These are phyloP conservation scores for Solanum peruvianum DNA, from an alignment of 257 asterid genomes.

Conservation along the genomic window DNA sequence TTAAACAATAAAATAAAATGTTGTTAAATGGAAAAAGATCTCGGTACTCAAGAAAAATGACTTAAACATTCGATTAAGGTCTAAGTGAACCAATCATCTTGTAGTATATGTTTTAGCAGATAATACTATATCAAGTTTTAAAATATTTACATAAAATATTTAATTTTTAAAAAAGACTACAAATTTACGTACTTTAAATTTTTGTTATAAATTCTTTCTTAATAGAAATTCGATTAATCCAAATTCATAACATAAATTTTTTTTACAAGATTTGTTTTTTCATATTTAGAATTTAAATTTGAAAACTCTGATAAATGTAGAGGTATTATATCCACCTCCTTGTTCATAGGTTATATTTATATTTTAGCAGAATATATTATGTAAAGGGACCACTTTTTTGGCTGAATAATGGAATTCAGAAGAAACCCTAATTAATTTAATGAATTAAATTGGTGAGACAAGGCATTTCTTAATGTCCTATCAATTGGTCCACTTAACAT, in stretches of 20 bases:
- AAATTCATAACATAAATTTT: too few species aligned
- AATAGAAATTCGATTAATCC: too few species aligned
- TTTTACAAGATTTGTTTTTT: too few species aligned
- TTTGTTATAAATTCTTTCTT: neutral
- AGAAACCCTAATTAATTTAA: neutral
- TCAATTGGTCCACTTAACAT: slow-evolving; percentile 8
- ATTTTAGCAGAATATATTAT: neutral
- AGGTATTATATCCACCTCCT: neutral
- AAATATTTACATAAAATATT: too few species aligned
- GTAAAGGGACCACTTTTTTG: slow-evolving; percentile 5
- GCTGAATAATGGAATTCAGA: neutral
- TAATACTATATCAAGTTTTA: too few species aligned
- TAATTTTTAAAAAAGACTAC: neutral
- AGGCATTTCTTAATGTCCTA: neutral
- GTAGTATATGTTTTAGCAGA: too few species aligned
- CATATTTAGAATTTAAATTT: too few species aligned
- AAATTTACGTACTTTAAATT: too few species aligned
- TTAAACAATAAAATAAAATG: too few species aligned
- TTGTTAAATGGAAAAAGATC: too few species aligned
- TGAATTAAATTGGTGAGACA: slow-evolving; percentile 1
- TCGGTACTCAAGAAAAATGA: neutral
- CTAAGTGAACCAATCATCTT: neutral
- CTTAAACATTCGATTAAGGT: too few species aligned
- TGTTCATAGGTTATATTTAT: neutral
- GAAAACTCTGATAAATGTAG: too few species aligned